Evolutionary conservation across 75 land plant genomes (phyloP).

Genomic region (Selaginella moellendorffii): DNA sequence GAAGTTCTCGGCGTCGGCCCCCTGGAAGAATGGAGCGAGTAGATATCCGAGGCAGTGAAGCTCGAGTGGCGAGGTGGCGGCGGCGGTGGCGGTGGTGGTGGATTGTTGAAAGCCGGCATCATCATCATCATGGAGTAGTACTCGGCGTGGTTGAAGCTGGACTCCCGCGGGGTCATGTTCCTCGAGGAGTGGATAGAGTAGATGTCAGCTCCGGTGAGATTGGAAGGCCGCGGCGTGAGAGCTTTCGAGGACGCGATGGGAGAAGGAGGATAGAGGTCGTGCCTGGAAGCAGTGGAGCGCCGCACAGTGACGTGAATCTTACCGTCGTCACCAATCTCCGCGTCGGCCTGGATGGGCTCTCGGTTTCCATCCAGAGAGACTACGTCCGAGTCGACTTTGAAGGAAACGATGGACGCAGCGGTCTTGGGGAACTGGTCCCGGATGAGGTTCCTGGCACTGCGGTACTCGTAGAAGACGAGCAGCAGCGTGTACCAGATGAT

Average conservation of each 20-base stretch:
- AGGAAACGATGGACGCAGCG: conserved; percentile 70
- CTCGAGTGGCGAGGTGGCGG: conserved; percentile 27
- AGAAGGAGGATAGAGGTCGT: conserved; percentile 38
- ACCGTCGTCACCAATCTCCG: conserved; percentile 4
- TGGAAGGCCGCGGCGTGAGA: conserved; percentile 66
- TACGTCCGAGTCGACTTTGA: conserved; percentile 86
- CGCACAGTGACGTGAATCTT: conserved; percentile 3
- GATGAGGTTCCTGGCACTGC: not conserved
- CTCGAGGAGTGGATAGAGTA: conserved; percentile 35
- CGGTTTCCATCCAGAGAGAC: conserved; percentile 52
- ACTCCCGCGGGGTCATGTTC: conserved; percentile 59
- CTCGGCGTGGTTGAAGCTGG: conserved; percentile 40
- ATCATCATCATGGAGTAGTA: conserved; percentile 5
- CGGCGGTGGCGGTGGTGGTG: conserved; percentile 13
- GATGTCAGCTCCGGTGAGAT: conserved; percentile 82
- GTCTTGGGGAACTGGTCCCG: conserved; percentile 82
- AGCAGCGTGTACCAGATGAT: conserved; percentile 8
- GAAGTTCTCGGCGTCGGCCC: conserved; percentile 6
- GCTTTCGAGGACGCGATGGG: conserved; percentile 45
- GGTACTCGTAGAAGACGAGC: conserved; percentile 6
- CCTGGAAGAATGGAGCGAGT: conserved; percentile 39
- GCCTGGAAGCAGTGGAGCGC: conserved; percentile 18
- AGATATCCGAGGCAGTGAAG: conserved; percentile 37
- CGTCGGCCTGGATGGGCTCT: not conserved
- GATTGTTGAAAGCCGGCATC: conserved; percentile 1